phyloP scores from a whole-genome alignment of 495 filamentous ascomycete species.

The Penicillium dipodomyicola region DNA sequence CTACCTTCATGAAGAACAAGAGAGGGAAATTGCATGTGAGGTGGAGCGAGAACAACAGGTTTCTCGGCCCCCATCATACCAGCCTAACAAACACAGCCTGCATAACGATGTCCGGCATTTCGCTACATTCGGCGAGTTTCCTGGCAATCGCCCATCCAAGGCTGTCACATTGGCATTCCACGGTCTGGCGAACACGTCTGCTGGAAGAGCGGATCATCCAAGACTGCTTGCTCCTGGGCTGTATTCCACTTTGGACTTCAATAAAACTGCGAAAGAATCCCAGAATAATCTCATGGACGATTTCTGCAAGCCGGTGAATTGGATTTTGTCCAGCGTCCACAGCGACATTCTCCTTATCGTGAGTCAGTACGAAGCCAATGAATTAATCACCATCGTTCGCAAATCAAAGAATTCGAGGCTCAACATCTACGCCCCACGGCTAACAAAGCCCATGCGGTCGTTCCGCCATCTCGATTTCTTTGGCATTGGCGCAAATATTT shows the following conservation, averaged over 20 bases:
- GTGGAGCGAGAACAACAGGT: slow-evolving; percentile 56
- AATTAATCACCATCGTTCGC: slow-evolving; percentile 41
- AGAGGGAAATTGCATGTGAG: slow-evolving; percentile 61
- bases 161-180: slow-evolving; percentile 5
- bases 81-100: slow-evolving; percentile 37
- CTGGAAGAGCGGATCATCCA: slow-evolving; percentile 1
- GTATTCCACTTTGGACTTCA: slow-evolving; percentile 2
- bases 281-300: slow-evolving; percentile 27
- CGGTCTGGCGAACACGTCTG: background rate
- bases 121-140: slow-evolving; percentile 4
- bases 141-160: background rate
- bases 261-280: slow-evolving; percentile 19
- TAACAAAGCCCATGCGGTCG: slow-evolving; percentile 39
- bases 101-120: slow-evolving; percentile 25
- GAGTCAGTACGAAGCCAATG: slow-evolving; percentile 59
- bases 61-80: slow-evolving; percentile 38
- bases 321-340: slow-evolving; percentile 46
- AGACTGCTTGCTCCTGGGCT: background rate
- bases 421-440: slow-evolving; percentile 56
- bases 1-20: slow-evolving; percentile 61
- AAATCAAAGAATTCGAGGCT: slow-evolving; percentile 34
- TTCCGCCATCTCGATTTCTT: slow-evolving; percentile 47
- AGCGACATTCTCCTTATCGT: slow-evolving; percentile 45
- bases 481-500: slow-evolving; percentile 7
- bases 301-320: slow-evolving; percentile 54